Base-by-base conservation (phyloP, 2,329 filamentous ascomycete species). In the Aspergillus clavatus region DNA sequence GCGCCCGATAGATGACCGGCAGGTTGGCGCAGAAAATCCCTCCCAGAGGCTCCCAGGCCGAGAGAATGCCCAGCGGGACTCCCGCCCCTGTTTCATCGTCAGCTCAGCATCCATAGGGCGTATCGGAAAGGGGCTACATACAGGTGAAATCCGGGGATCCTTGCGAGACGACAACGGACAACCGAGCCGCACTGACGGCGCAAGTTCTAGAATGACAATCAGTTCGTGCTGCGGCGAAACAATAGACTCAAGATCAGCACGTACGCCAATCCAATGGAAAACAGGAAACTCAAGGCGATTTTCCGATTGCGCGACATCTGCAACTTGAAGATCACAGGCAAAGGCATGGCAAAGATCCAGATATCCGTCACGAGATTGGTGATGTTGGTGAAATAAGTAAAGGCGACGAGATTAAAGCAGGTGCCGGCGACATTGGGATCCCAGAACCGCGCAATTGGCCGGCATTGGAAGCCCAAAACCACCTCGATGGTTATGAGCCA, bases 341-440 rank as follows among this genome's bases (percentile, higher is more conserved):
- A 7, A 7, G 51, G 48, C 10, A 53, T 43, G 1, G 45, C 28
- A 7, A 53, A 53, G 12, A 53, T 45, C 51, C 51, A 53, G 6
- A 53, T 38, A 19, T 53, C 51, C 1, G 51, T 47, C 4, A 46
- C 16, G 1, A 53, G 39, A 28, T 53, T 53, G 7, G 44, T 43
- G 27, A 51, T 49, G 42, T 53, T 53, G 28, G 46, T 53, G 31
- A 53, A 53, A 26, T 51, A 48, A 12, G 41, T 42, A 24, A 51
- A 51, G 1, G 45, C 43, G 10, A 46, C 45, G 1, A 53, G 40
- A 18, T 53, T 26, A 22, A 48, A 26, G 38, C 51, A 53, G 2
- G 12, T 41, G 1, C 43, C 51, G 7, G 36, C 24, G 3, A 49
- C 28, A 11, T 11, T 24, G 0, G 29, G 16, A n/a, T 47, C 26